phyloP scores from a whole-genome alignment of 2,329 filamentous ascomycete genomes.

The Byssoonygena ceratinophila region DNA sequence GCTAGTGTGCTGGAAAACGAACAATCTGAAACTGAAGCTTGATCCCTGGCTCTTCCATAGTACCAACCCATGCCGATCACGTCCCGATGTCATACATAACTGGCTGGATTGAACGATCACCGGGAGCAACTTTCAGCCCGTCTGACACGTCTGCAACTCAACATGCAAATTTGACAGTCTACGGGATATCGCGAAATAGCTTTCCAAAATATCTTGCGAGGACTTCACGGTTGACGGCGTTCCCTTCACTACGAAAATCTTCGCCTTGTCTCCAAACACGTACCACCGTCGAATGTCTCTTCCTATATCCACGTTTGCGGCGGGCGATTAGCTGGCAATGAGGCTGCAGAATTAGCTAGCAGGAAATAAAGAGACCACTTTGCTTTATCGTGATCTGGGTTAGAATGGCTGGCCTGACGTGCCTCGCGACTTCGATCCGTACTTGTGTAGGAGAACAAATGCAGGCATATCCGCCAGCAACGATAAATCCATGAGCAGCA shows the following conservation, averaged over 20 bases:
- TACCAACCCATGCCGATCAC: slow-evolving; percentile 9
- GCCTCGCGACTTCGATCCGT: slow-evolving; percentile 31
- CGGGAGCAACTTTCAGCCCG: background rate
- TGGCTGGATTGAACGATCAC: background rate
- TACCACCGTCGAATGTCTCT: background rate
- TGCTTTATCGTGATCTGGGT: slow-evolving; percentile 31
- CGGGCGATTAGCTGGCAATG: background rate
- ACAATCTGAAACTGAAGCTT: slow-evolving; percentile 8
- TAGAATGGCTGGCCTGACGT: slow-evolving; percentile 34
- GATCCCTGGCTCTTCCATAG: slow-evolving; percentile 1
- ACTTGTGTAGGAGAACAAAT: slow-evolving; percentile 34
- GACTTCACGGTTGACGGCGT: too few species aligned
- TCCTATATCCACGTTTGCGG: background rate
- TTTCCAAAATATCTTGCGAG: too few species aligned
- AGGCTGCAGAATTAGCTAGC: background rate
- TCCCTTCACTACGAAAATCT: too few species aligned
- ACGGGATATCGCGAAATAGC: too few species aligned
- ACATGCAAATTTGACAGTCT: too few species aligned
- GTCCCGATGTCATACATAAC: background rate
- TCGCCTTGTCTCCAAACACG: background rate
- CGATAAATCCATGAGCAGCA: slow-evolving; percentile 40
- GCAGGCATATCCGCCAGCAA: slow-evolving; percentile 31
- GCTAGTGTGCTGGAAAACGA: background rate
- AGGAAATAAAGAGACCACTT: background rate
- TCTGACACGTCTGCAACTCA: slow-evolving; percentile 3